These are phyloP conservation scores for Ustilago bromivora DNA, from an alignment of 1,284 basidiomycete genomes.

Conservation along the genomic window DNA sequence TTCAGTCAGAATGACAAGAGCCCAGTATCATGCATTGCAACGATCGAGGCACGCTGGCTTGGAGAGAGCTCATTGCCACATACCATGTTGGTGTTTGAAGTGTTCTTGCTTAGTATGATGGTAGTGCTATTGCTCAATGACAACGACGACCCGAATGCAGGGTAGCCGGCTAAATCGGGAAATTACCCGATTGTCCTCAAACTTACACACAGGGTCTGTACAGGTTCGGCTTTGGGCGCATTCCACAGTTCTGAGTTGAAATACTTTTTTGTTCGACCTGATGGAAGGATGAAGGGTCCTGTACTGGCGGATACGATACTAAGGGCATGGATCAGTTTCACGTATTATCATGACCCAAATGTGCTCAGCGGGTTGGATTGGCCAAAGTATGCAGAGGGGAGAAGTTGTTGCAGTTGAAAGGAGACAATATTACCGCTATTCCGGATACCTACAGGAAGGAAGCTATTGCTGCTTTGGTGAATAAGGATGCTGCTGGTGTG, in stretches of 20 bases:
- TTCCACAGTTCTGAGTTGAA: conserved; percentile 32
- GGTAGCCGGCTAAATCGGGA: too few species aligned
- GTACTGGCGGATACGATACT: conserved; percentile 31
- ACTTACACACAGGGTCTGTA: neutral
- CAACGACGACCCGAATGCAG: too few species aligned
- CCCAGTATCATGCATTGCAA: too few species aligned
- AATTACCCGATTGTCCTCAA: too few species aligned
- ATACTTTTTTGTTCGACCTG: conserved; percentile 32
- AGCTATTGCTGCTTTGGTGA: conserved; percentile 40
- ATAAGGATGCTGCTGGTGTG: conserved; percentile 18
- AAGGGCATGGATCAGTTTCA: conserved; percentile 36
- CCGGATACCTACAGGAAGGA: conserved; percentile 42
- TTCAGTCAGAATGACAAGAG: conserved; percentile 40
- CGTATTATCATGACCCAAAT: conserved; percentile 36
- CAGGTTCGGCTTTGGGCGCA: conserved; percentile 24
- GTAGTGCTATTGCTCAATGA: too few species aligned
- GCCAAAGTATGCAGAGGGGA: conserved; percentile 22
- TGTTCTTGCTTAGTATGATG: too few species aligned
- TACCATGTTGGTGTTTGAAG: too few species aligned
- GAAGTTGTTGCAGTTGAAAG: conserved; percentile 41
- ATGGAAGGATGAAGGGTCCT: conserved; percentile 30
- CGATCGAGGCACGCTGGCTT: too few species aligned
- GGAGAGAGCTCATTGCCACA: too few species aligned
- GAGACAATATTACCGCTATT: conserved; percentile 37
- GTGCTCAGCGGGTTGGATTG: conserved; percentile 24